These are phyloP conservation scores for Beauveria caledonica DNA, from an alignment of 2,329 filamentous ascomycete species.

Conservation along the genomic window DNA sequence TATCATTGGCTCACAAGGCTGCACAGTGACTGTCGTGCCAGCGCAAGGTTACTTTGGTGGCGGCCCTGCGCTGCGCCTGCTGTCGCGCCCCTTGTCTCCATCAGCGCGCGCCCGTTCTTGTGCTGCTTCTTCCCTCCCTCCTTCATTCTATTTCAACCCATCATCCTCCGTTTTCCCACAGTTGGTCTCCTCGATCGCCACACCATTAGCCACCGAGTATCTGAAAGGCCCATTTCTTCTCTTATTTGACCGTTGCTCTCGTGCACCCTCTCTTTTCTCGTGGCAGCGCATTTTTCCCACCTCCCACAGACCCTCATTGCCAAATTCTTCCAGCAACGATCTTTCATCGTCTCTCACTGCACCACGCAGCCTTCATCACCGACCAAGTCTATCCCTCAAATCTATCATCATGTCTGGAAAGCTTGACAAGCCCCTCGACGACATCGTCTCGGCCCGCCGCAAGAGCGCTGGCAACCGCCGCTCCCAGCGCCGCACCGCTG, in stretches of 20 bases:
- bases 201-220: background rate
- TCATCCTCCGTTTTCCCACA: background rate
- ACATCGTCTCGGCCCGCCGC: constrained; percentile 79
- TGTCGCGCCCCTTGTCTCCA: background rate
- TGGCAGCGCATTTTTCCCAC: constrained; percentile 11
- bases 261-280: background rate
- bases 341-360: constrained; percentile 25
- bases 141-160: constrained; percentile 12
- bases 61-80: background rate
- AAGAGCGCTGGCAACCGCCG: constrained; percentile 48
- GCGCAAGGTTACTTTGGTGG: background rate
- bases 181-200: background rate
- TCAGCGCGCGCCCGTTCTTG: constrained; percentile 11
- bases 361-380: constrained; percentile 23
- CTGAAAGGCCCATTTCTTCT: background rate
- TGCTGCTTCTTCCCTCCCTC: constrained; percentile 8
- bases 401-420: constrained; percentile 73
- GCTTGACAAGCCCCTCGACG: constrained; percentile 93
- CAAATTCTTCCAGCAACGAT: constrained; percentile 11
- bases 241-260: background rate
- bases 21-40: background rate
- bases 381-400: background rate
- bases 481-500: constrained; percentile 41
- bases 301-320: background rate
- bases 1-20: background rate